phyloP scores from a whole-genome alignment of 305 asterid genomes.

The Fraxinus ornus region DNA sequence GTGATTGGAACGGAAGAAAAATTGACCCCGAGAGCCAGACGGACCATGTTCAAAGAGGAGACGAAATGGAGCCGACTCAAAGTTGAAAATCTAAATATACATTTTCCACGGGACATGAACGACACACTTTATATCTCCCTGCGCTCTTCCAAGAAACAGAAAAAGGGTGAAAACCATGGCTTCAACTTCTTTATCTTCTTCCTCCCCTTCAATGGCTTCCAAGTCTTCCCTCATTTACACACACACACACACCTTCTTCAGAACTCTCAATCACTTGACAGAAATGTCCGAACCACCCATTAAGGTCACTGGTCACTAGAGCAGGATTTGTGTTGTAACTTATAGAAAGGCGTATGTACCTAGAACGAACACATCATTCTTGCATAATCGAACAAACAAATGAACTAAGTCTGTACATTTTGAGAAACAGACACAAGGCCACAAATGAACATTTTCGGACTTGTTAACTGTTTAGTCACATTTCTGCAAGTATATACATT shows the following conservation, averaged over 20 bases:
- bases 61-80: neutral
- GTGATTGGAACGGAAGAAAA: neutral
- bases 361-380: neutral
- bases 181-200: conserved; percentile 29
- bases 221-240: conserved; percentile 21
- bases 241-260: conserved; percentile 8
- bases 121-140: neutral
- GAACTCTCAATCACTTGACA: conserved; percentile 1
- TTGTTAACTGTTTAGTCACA: conserved; percentile 9
- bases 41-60: neutral
- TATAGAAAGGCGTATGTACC: neutral
- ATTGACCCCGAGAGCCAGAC: neutral
- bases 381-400: neutral
- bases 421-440: conserved; percentile 26
- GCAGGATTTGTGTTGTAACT: conserved; percentile 24
- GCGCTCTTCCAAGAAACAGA: neutral
- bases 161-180: conserved; percentile 29
- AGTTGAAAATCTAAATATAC: neutral
- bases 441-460: conserved; percentile 7
- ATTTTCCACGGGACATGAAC: neutral
- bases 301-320: conserved; percentile 21
- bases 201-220: conserved; percentile 31
- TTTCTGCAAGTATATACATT: conserved; percentile 34
- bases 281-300: conserved; percentile 9
- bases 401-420: conserved; percentile 34